Percentiles rank a stretch among this genome's conserved stretches.
Evolutionary conservation across 2,329 filamentous ascomycete species (phyloP).

Genomic region (Colletotrichum camelliae): DNA sequence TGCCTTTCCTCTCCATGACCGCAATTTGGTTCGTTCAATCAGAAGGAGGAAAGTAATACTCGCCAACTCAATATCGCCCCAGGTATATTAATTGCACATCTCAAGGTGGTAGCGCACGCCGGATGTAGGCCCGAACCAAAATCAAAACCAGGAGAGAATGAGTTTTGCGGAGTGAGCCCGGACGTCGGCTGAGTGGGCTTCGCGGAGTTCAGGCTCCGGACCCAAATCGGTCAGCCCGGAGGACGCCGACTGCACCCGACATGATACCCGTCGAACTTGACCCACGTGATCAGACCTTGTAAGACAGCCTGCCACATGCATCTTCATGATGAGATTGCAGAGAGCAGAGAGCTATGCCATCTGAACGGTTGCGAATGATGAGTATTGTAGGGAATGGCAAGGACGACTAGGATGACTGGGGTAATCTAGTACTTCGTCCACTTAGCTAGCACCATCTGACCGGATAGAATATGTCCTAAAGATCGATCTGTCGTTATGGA

Average conservation of each 20-base stretch:
- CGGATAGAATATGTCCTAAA: neutral
- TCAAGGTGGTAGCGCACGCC: neutral
- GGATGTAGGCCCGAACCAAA: neutral
- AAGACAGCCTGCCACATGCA: neutral
- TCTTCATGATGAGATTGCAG: neutral
- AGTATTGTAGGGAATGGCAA: neutral
- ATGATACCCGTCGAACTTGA: neutral
- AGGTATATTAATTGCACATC: neutral
- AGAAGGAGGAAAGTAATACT: neutral
- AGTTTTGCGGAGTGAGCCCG: neutral
- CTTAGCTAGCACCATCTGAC: too few species aligned
- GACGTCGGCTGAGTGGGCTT: neutral
- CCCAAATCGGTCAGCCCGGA: neutral
- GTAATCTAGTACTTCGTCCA: too few species aligned
- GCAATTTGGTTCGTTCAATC: neutral
- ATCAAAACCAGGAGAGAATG: neutral
- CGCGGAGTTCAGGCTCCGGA: constrained; percentile 9
- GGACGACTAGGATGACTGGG: too few species aligned
- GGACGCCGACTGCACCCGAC: neutral
- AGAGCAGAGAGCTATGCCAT: neutral
- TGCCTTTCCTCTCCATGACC: neutral
- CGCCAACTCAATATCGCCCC: neutral
- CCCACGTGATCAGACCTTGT: neutral
- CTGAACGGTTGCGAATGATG: neutral
- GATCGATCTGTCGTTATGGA: neutral